phyloP scores from a whole-genome alignment of 2,329 filamentous ascomycete species.

The Clonostachys chloroleuca region DNA sequence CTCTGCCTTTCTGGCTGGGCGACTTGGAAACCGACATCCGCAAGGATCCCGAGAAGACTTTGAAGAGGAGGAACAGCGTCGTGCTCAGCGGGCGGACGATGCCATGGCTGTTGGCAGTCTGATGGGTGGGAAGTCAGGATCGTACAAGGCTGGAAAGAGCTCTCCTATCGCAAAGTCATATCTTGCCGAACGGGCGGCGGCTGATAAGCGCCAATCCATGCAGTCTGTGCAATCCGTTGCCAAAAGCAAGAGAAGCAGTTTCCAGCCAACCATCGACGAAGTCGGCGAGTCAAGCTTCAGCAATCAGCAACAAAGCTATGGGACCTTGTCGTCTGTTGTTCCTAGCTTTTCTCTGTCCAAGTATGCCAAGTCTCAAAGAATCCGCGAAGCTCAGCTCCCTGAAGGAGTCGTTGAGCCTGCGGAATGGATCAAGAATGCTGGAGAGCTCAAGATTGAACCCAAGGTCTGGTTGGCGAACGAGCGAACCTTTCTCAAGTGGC shows the following conservation, averaged over 20 bases:
- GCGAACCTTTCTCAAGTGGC: slow-evolving; percentile 97
- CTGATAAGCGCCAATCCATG: slow-evolving; percentile 27
- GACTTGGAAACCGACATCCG: slow-evolving; percentile 92
- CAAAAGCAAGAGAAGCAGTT: no score
- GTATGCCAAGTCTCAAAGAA: slow-evolving; percentile 58
- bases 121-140: slow-evolving; percentile 53
- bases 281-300: slow-evolving; percentile 23
- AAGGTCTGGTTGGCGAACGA: slow-evolving; percentile 99
- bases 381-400: slow-evolving; percentile 55
- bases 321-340: slow-evolving; percentile 67
- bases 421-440: slow-evolving; percentile 90
- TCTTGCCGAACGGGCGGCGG: slow-evolving; percentile 49
- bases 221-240: slow-evolving; percentile 10
- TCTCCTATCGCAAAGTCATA: slow-evolving; percentile 67
- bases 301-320: slow-evolving; percentile 32
- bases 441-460: slow-evolving; percentile 87
- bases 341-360: slow-evolving; percentile 79
- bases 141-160: slow-evolving; percentile 56
- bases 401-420: slow-evolving; percentile 84
- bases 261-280: slow-evolving; percentile 18
- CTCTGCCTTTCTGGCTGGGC: slow-evolving; percentile 91
- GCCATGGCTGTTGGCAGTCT: slow-evolving; percentile 88
- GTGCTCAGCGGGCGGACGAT: slow-evolving; percentile 77
- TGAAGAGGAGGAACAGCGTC: slow-evolving; percentile 87
- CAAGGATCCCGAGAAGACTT: slow-evolving; percentile 84